Conservation (phyloP, 164 flowering plant species). For the Vitis rupestris region DNA sequence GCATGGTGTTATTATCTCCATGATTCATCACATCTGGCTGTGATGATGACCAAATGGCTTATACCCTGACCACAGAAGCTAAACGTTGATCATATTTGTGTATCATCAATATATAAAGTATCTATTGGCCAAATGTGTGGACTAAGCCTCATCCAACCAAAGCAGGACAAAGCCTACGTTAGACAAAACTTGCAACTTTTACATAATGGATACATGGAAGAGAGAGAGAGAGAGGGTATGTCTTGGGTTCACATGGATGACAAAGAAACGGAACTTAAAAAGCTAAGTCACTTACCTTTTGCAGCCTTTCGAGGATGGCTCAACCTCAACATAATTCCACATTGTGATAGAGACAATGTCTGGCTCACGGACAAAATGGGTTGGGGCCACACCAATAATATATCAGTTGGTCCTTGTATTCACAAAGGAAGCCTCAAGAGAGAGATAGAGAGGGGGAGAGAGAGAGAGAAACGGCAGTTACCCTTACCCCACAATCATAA, state of each 20-base stretch:
- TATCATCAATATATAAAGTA: background rate
- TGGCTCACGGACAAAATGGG: background rate
- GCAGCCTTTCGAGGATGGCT: conserved; percentile 12
- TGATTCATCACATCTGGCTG: background rate
- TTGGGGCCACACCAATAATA: background rate
- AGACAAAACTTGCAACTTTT: too few species aligned
- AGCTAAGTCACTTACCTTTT: conserved; percentile 1
- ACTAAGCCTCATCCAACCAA: background rate
- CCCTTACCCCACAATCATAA: conserved; percentile 2
- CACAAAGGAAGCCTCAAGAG: background rate
- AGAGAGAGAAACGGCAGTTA: background rate
- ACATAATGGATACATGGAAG: too few species aligned
- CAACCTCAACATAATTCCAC: conserved; percentile 2
- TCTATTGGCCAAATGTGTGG: background rate
- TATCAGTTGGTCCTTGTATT: too few species aligned
- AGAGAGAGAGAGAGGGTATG: too few species aligned
- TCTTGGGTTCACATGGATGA: background rate
- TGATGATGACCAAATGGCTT: background rate
- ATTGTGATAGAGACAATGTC: background rate
- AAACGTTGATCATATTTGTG: background rate
- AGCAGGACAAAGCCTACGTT: too few species aligned
- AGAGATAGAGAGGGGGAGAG: background rate
- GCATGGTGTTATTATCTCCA: too few species aligned
- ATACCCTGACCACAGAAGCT: background rate
- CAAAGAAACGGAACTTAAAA: conserved; percentile 7